These are phyloP conservation scores for Tilletia caries DNA, from an alignment of 1,284 basidiomycete species.

Conservation along the genomic window DNA sequence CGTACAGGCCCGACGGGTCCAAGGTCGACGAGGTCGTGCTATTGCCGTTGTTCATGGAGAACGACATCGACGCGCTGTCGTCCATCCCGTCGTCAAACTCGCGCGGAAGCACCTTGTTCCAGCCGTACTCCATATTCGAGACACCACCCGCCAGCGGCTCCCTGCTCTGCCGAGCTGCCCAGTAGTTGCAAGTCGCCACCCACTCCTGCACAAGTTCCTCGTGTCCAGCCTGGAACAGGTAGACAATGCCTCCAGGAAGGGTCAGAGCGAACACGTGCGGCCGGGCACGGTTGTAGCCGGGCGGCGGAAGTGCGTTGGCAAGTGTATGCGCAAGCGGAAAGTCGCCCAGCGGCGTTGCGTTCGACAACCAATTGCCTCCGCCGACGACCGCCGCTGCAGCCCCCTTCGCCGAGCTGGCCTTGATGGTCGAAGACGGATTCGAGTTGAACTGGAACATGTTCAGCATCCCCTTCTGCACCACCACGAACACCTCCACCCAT, in stretches of 20 bases:
- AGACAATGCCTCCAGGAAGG: slow-evolving; percentile 78
- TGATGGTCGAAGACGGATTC: slow-evolving; percentile 10
- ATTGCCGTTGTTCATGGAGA: neutral
- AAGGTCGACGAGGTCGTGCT: neutral
- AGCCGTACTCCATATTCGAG: slow-evolving; percentile 98
- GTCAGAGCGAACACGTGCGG: slow-evolving; percentile 95
- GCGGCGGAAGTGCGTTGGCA: slow-evolving; percentile 79
- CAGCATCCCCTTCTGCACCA: slow-evolving; percentile 86
- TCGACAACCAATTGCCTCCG: slow-evolving; percentile 93
- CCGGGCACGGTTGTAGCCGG: slow-evolving; percentile 82
- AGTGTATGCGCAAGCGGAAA: slow-evolving; percentile 81
- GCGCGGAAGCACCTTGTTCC: slow-evolving; percentile 67
- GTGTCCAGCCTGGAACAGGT: slow-evolving; percentile 95
- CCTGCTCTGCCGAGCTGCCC: slow-evolving; percentile 88
- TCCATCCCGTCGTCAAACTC: slow-evolving; percentile 58
- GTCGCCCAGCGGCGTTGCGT: slow-evolving; percentile 75
- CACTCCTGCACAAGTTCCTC: slow-evolving; percentile 96
- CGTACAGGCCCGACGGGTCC: neutral
- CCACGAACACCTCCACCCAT: slow-evolving; percentile 88
- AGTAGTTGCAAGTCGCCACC: slow-evolving; percentile 98
- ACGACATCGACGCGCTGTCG: slow-evolving; percentile 28
- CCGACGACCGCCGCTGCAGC: slow-evolving; percentile 65
- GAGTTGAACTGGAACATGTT: slow-evolving; percentile 71
- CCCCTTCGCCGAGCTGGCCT: slow-evolving; percentile 15
- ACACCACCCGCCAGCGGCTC: slow-evolving; percentile 91